Conservation (phyloP, 1,139 yeast species). For the Saccharomyces hybrid region DNA sequence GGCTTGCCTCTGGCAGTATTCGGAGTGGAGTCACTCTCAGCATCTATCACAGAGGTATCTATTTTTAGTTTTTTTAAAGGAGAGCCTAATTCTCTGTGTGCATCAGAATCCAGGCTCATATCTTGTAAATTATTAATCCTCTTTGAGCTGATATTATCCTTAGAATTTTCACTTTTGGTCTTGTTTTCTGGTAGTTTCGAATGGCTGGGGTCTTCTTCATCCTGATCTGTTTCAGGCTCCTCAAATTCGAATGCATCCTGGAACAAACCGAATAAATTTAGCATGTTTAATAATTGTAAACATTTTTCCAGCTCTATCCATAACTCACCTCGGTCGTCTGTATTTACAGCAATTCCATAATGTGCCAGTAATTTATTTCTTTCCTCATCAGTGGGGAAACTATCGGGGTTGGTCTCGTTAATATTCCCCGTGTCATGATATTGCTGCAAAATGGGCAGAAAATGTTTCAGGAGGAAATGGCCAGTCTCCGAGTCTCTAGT, state of each 20-base stretch:
- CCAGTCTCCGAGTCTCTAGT: constrained; percentile 5
- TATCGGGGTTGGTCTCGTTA: constrained; percentile 5
- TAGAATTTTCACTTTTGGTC: background rate
- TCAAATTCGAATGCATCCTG: constrained; percentile 12
- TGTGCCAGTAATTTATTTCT: constrained; percentile 18
- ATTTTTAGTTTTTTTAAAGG: constrained; percentile 25
- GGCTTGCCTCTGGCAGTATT: background rate
- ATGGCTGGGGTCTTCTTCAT: background rate
- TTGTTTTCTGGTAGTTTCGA: background rate
- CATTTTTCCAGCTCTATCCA: constrained; percentile 28
- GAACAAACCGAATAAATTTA: constrained; percentile 15
- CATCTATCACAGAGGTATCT: constrained; percentile 6
- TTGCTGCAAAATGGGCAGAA: background rate
- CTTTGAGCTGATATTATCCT: background rate
- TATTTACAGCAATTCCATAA: constrained; percentile 25
- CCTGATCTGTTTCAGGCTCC: constrained; percentile 1
- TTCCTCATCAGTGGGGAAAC: constrained; percentile 9
- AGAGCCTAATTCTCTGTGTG: constrained; percentile 23
- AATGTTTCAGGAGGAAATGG: constrained; percentile 3
- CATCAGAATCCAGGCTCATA: constrained; percentile 7
- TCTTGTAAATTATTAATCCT: constrained; percentile 7
- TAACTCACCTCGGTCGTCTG: constrained; percentile 22
- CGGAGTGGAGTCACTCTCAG: background rate
- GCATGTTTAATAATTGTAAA: constrained; percentile 14
- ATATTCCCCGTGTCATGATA: constrained; percentile 5